These are phyloP conservation scores for Chrysosporium queenslandicum DNA, from an alignment of 2,329 filamentous ascomycete species.

Conservation along the genomic window DNA sequence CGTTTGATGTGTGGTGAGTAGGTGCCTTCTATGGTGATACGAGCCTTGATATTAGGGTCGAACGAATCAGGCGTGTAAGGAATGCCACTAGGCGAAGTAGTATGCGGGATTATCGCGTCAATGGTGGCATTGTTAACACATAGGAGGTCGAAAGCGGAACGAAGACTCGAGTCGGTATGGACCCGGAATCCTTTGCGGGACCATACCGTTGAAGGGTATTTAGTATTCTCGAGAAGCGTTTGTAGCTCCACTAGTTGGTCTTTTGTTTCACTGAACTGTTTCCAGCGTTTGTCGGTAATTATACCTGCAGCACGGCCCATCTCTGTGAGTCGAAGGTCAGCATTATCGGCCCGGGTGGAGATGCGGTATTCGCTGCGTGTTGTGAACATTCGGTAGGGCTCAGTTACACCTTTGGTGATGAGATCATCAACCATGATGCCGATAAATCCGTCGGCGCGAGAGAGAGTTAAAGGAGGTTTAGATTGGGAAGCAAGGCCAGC, in stretches of 20 bases:
- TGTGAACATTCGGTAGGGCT: slow-evolving; percentile 98
- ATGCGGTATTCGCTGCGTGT: slow-evolving; percentile 91
- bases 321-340: slow-evolving; percentile 72
- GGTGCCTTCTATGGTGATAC: slow-evolving; percentile 69
- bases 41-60: slow-evolving; percentile 49
- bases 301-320: slow-evolving; percentile 68
- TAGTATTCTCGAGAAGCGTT: slow-evolving; percentile 48
- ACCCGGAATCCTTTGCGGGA: slow-evolving; percentile 58
- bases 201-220: slow-evolving; percentile 57
- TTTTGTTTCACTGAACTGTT: slow-evolving; percentile 54
- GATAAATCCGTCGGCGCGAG: slow-evolving; percentile 84
- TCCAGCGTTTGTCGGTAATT: slow-evolving; percentile 71
- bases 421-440: slow-evolving; percentile 98
- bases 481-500: slow-evolving; percentile 69
- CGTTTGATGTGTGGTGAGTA: slow-evolving; percentile 79
- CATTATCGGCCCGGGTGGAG: slow-evolving; percentile 85
- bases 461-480: slow-evolving; percentile 56
- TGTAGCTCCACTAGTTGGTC: slow-evolving; percentile 59
- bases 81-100: slow-evolving; percentile 31
- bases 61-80: slow-evolving; percentile 42
- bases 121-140: slow-evolving; percentile 54
- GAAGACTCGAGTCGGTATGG: slow-evolving; percentile 54
- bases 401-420: slow-evolving; percentile 89
- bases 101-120: slow-evolving; percentile 45
- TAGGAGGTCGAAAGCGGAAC: slow-evolving; percentile 70